These are phyloP conservation scores for Tulasnella sp. DNA, from an alignment of 768 basidiomycete species.

Conservation along the genomic window DNA sequence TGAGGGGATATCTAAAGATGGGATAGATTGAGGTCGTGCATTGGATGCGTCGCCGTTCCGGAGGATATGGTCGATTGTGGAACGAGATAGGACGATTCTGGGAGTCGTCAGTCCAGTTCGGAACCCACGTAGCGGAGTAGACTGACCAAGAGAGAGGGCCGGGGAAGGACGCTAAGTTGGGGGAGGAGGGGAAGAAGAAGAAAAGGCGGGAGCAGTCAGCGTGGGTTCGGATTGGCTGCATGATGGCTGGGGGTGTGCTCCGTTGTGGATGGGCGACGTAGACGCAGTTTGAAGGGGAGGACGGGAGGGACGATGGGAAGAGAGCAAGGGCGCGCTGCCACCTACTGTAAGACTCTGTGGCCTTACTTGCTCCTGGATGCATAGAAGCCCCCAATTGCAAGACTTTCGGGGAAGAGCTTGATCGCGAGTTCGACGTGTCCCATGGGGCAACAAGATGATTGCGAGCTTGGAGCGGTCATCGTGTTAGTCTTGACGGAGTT, in stretches of 20 bases:
- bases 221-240: constrained; percentile 6
- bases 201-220: constrained; percentile 8
- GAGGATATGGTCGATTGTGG: neutral
- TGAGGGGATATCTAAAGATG: neutral
- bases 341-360: no score
- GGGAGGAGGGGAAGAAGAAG: neutral
- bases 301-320: neutral
- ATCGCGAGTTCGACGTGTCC: no score
- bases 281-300: constrained; percentile 12
- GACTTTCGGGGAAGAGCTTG: no score
- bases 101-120: constrained; percentile 7
- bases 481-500: no score
- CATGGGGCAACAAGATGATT: no score
- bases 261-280: constrained; percentile 5
- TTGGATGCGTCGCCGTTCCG: neutral
- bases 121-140: neutral
- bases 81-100: neutral
- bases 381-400: no score
- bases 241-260: constrained; percentile 8
- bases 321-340: neutral
- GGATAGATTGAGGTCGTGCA: neutral
- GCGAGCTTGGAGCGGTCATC: no score
- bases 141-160: neutral
- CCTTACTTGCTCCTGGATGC: no score
- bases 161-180: neutral